Conservation (phyloP, 1,139 yeast genomes). For the Candida tetrigidarum region DNA sequence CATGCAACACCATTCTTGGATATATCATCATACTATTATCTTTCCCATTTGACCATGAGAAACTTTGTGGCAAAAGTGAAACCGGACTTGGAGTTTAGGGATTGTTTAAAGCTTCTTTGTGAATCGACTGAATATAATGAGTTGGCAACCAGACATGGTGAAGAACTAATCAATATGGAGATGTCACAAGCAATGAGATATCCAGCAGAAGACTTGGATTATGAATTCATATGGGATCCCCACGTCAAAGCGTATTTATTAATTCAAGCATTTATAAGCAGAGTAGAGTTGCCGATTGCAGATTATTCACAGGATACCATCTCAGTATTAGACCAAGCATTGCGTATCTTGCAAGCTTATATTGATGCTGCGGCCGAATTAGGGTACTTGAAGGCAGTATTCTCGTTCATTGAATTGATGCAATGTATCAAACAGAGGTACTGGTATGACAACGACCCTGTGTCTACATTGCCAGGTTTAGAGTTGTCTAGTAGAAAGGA, state of each 20-base stretch:
- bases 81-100: conserved; percentile 60
- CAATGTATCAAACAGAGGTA: conserved; percentile 87
- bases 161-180: conserved; percentile 89
- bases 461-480: conserved; percentile 74
- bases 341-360: conserved; percentile 92
- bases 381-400: conserved; percentile 68
- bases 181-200: conserved; percentile 82
- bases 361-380: conserved; percentile 89
- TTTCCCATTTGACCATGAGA: conserved; percentile 89
- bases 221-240: conserved; percentile 89
- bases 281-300: conserved; percentile 89
- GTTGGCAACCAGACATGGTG: conserved; percentile 93
- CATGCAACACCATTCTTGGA: conserved; percentile 82
- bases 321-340: conserved; percentile 89
- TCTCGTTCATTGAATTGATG: conserved; percentile 70
- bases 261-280: conserved; percentile 83
- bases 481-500: conserved; percentile 35
- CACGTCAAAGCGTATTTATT: conserved; percentile 89
- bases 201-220: conserved; percentile 67
- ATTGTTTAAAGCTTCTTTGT: conserved; percentile 72
- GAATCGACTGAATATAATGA: conserved; percentile 92
- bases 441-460: conserved; percentile 83
- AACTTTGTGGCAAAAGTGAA: conserved; percentile 58
- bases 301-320: conserved; percentile 95
- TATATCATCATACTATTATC: conserved; percentile 89